These are phyloP conservation scores for Cymbomonas tetramitiformis DNA, from an alignment of 139 green algal genomes.

Conservation along the genomic window DNA sequence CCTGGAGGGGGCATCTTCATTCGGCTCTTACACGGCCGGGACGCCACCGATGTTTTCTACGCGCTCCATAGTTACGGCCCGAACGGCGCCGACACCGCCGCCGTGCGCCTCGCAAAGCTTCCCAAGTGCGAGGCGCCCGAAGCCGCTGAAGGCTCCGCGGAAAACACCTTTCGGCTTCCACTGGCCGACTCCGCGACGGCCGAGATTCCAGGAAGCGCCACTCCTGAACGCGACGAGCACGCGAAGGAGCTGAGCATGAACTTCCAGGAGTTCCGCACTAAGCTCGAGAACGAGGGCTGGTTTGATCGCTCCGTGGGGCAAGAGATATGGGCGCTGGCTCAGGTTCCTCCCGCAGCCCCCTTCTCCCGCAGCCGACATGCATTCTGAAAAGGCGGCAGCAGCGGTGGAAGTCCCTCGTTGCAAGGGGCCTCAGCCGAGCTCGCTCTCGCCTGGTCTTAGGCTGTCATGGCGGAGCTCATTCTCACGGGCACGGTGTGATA, in stretches of 20 bases:
- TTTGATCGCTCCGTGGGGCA: slow-evolving; percentile 18
- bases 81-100: slow-evolving; percentile 4
- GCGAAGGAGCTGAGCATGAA: background rate
- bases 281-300: slow-evolving; percentile 20
- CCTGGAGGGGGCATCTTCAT: slow-evolving; percentile 21
- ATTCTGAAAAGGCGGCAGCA: too few relatives aligned
- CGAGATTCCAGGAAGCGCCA: too few relatives aligned
- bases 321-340: slow-evolving; percentile 17
- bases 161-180: too few relatives aligned
- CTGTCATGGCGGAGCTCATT: too few relatives aligned
- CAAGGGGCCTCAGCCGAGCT: too few relatives aligned
- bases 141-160: background rate
- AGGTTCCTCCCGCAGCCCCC: too few relatives aligned
- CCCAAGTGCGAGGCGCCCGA: slow-evolving; percentile 20
- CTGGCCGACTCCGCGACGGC: too few relatives aligned
- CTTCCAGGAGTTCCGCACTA: slow-evolving; percentile 16
- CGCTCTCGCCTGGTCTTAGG: too few relatives aligned
- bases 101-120: slow-evolving; percentile 14
- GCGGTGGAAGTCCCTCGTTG: too few relatives aligned
- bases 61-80: slow-evolving; percentile 22
- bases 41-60: slow-evolving; percentile 26
- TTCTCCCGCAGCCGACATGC: too few relatives aligned
- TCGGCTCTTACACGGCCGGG: slow-evolving; percentile 19
- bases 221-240: too few relatives aligned
- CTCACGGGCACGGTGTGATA: too few relatives aligned